Evolutionary conservation across 306 rosid species (phyloP), one percentile per base, ranked within the genome.

Genomic region (Vicia sativa): DNA sequence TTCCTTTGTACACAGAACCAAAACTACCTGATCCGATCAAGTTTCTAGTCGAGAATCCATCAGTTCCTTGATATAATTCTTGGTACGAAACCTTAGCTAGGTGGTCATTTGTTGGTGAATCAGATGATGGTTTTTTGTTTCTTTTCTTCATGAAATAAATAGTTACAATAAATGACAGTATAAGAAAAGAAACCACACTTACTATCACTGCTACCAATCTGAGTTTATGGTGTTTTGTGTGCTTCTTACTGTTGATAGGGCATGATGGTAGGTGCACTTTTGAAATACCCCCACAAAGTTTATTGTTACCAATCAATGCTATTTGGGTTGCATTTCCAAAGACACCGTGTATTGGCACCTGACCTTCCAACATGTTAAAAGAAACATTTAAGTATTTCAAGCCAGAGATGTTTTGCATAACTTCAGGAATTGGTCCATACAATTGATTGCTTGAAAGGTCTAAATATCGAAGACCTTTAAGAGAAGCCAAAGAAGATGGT

Each of bases 361-460:
- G 12, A 4, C 65, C 65, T 35, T 35, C 65, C 44, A 59, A 10
- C 45, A 59, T 15, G 45, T 59, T 59, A 11, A 34, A 59, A 35
- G 65, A 59, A 4, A 59, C 28, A 59, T 59, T 34, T 14, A 59
- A 59, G 3, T 14, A 4, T 4, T 59, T 28, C 9, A 59, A 19
- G 8, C 49, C 7, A 0, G 29, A 16, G 43, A 62, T 37, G 13
- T 68, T 70, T 11, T 81, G 43, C 0, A 79, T 4, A 21, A 8
- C 75, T 11, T 62, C 5, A 25, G 86, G 84, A 62, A 85, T 79
- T 21, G 48, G 1, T 28, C 81, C 81, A 0, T 59, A 41, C 42
- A 84, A 74, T 8, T 35, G 63, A 62, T 74, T 85, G 5, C 8
- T 38, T 5, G 79, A 79, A 45, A 81, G 37, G 44, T 81, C 80